Conservation (phyloP, 176 grass and related monocot species). For the maize (Zea mays) region DNA sequence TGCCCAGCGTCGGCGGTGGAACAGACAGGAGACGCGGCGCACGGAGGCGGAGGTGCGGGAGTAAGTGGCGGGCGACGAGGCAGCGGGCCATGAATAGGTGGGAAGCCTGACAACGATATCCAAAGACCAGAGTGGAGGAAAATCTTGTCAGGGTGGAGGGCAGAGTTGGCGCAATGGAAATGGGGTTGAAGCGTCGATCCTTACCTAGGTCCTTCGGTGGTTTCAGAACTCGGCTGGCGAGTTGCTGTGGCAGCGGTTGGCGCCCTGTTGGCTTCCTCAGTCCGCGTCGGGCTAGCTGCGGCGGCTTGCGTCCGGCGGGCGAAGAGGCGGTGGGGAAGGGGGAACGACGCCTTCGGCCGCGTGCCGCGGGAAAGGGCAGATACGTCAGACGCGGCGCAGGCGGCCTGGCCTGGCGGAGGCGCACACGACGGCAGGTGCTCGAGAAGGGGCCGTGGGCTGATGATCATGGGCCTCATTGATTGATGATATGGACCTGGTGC, state of each 20-base stretch:
- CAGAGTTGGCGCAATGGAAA: not conserved
- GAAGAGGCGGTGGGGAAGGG: not conserved
- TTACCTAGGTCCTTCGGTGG: not conserved
- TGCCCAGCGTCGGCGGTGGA: not conserved
- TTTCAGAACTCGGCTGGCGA: not conserved
- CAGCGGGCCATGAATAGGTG: conserved; percentile 35
- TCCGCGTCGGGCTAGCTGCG: not conserved
- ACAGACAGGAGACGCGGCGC: not conserved
- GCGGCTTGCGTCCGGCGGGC: not conserved
- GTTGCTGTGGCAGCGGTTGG: not conserved
- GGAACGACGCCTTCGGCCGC: not conserved
- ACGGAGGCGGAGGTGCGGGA: conserved; percentile 29
- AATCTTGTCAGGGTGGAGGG: not conserved
- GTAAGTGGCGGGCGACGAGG: conserved; percentile 37
- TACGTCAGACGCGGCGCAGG: not conserved
- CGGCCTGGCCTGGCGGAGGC: not conserved
- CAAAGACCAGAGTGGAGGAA: not conserved
- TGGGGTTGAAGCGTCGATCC: not conserved
- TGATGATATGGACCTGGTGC: not conserved
- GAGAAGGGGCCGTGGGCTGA: conserved; percentile 16
- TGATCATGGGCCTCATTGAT: not conserved
- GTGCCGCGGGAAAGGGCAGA: not conserved
- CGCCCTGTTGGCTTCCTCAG: not conserved
- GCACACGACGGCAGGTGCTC: not conserved
- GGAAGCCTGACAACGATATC: not conserved